Percentiles rank a stretch among this genome's conserved stretches.
phyloP scores from a whole-genome alignment of 306 rosid species.

The Gynostemma pentaphyllum region DNA sequence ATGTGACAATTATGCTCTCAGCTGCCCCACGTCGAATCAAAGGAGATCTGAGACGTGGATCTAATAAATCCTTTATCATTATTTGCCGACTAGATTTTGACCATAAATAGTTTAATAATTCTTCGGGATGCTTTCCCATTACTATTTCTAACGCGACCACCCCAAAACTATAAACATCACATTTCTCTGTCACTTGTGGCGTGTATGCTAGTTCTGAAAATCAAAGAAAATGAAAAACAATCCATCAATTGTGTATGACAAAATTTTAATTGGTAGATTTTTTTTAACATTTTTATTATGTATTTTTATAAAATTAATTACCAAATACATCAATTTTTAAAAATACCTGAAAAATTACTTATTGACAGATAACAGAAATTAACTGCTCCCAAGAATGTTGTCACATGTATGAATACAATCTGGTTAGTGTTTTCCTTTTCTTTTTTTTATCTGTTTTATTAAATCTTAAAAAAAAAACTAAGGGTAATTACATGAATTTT shows the following conservation, averaged over 20 bases:
- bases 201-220: slow-evolving; percentile 12
- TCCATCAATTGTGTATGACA: background rate
- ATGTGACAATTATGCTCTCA: background rate
- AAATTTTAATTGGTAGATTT: too few species aligned
- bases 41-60: background rate
- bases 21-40: background rate
- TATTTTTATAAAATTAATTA: too few species aligned
- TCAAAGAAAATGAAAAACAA: background rate
- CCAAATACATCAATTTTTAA: too few species aligned
- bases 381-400: too few species aligned
- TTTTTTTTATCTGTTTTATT: too few species aligned
- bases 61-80: slow-evolving; percentile 12
- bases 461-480: too few species aligned
- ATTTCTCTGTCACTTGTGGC: slow-evolving; percentile 8
- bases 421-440: too few species aligned
- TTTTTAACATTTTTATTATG: too few species aligned
- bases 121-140: slow-evolving; percentile 21
- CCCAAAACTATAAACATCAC: slow-evolving; percentile 23
- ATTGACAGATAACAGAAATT: too few species aligned
- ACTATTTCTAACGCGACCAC: slow-evolving; percentile 23
- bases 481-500: too few species aligned
- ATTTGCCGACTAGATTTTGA: background rate
- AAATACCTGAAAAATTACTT: too few species aligned
- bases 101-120: slow-evolving; percentile 1
- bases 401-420: too few species aligned